Evolutionary conservation across 73 alveolate species (phyloP), one percentile per base, ranked within the genome.

Genomic region (Paramecium bursaria): DNA sequence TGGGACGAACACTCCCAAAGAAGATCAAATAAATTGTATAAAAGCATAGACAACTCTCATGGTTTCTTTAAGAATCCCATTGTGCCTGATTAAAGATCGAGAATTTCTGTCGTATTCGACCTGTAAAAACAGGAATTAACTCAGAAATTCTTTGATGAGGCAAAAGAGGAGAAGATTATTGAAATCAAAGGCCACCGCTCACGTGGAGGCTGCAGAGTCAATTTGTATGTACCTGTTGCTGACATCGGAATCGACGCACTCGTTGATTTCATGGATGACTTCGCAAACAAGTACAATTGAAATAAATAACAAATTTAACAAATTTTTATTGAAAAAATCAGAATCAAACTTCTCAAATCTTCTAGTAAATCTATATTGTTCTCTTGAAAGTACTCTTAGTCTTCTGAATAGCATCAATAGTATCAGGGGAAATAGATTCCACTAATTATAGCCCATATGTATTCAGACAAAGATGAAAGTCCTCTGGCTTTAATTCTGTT

Each of bases 171-270:
- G 17, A 87, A 88, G 1, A 27, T 91, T 13, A 80, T 88, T 44
- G 92, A 91, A 47, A 39, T 88, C 27, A 87, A 87, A 76, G 96
- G 94, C 31, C 96, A 91, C 44, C 79, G 94, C 80, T 73, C 94
- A 4, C 89, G 73, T n/a, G 94, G 94, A 17, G 96, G 96, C 10
- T 73, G 88, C 86, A 87, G 96, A 74, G 91, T 87, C 3, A 73
- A 92, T 14, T 44, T 89, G 46, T 91, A 91, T 73, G 73, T 74
- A 39, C 92, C 96, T 73, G 85, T 91, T 89, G 92, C 94, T 2
- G 51, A 74, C 11, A 90, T 82, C 22, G 94, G 92, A 0, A 91
- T 88, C n/a, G n/a, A n/a, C n/a, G n/a, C n/a, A n/a, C n/a, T n/a
- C n/a, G n/a, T n/a, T n/a, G n/a, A n/a, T n/a, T n/a, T n/a, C n/a